These are phyloP conservation scores for Aspergillus brasiliensis DNA, from an alignment of 2,329 filamentous ascomycete species.

Conservation along the genomic window DNA sequence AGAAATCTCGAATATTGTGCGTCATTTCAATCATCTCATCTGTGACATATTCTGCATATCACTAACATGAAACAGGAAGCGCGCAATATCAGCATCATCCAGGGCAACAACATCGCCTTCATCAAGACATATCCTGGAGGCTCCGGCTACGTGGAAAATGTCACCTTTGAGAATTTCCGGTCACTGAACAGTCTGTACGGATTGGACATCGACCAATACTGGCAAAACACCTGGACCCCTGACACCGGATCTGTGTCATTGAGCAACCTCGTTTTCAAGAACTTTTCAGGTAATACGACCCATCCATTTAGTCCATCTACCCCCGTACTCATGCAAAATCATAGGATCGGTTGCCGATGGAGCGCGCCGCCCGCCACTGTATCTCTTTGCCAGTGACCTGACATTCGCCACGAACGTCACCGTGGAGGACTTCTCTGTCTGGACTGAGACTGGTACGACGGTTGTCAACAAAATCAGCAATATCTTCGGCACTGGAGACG, in stretches of 20 bases:
- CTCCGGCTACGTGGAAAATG: slow-evolving; percentile 40
- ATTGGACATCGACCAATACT: slow-evolving; percentile 29
- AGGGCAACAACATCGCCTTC: slow-evolving; percentile 43
- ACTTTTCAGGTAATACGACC: slow-evolving; percentile 21
- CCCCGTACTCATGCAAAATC: neutral
- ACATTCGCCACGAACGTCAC: slow-evolving; percentile 35
- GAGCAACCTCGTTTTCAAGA: slow-evolving; percentile 28
- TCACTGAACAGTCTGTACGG: slow-evolving; percentile 29
- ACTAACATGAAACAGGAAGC: slow-evolving; percentile 24
- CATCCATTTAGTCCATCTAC: too few species aligned
- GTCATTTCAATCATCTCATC: neutral
- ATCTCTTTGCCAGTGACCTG: slow-evolving; percentile 36
- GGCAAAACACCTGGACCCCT: slow-evolving; percentile 27
- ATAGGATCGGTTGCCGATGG: slow-evolving; percentile 37
- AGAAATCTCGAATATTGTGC: slow-evolving; percentile 34
- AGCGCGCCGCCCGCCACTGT: slow-evolving; percentile 29
- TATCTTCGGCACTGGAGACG: slow-evolving; percentile 36
- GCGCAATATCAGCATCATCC: slow-evolving; percentile 39
- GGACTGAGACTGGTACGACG: slow-evolving; percentile 28
- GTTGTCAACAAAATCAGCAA: slow-evolving; percentile 39
- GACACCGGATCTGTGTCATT: slow-evolving; percentile 27
- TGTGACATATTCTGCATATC: too few species aligned
- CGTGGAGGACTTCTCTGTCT: slow-evolving; percentile 37
- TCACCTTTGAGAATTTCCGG: slow-evolving; percentile 35
- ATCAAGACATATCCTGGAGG: slow-evolving; percentile 46